A percentile compares a stretch with the other conserved stretches of the same genome.
These are phyloP conservation scores for Pseudogymnoascus sp. DNA, from an alignment of 2,329 filamentous ascomycete species.

Conservation along the genomic window DNA sequence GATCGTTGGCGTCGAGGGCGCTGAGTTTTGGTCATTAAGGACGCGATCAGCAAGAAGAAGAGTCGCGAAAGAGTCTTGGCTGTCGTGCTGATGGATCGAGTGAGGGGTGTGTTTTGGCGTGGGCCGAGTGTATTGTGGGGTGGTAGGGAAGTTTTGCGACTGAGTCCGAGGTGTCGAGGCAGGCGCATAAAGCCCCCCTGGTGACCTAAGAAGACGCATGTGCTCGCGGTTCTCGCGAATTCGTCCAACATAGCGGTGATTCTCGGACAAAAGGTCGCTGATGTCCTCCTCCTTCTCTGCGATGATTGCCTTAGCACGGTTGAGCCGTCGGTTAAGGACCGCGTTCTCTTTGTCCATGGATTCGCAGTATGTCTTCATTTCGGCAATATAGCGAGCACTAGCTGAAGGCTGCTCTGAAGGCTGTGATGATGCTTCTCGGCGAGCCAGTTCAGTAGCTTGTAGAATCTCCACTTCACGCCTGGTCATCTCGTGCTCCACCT, in stretches of 20 bases:
- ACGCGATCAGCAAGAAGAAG: slow-evolving; percentile 69
- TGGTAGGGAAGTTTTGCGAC: slow-evolving; percentile 38
- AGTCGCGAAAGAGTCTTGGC: slow-evolving; percentile 64
- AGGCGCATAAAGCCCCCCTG: slow-evolving; percentile 60
- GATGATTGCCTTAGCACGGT: slow-evolving; percentile 70
- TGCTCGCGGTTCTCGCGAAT: slow-evolving; percentile 88
- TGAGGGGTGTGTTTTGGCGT: slow-evolving; percentile 42
- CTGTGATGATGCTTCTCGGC: slow-evolving; percentile 42
- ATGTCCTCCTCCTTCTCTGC: slow-evolving; percentile 71
- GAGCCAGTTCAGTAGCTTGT: slow-evolving; percentile 63
- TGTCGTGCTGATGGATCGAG: slow-evolving; percentile 39
- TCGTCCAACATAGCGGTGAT: slow-evolving; percentile 68
- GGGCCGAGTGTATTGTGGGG: slow-evolving; percentile 38
- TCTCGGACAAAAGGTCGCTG: slow-evolving; percentile 64
- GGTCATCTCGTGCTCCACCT: slow-evolving; percentile 88
- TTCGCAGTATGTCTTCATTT: slow-evolving; percentile 61
- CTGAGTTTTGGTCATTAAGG: slow-evolving; percentile 69
- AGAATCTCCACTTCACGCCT: slow-evolving; percentile 80
- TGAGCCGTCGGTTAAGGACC: slow-evolving; percentile 55
- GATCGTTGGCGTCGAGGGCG: slow-evolving; percentile 58
- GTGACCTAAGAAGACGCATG: slow-evolving; percentile 69
- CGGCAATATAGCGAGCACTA: slow-evolving; percentile 44
- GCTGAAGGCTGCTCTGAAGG: slow-evolving; percentile 39
- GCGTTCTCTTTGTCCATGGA: slow-evolving; percentile 60
- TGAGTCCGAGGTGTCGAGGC: slow-evolving; percentile 47